Evolutionary conservation across 23 red algal species (phyloP), one percentile per base, ranked within the genome.

Genomic region (Agarophyton chilense): DNA sequence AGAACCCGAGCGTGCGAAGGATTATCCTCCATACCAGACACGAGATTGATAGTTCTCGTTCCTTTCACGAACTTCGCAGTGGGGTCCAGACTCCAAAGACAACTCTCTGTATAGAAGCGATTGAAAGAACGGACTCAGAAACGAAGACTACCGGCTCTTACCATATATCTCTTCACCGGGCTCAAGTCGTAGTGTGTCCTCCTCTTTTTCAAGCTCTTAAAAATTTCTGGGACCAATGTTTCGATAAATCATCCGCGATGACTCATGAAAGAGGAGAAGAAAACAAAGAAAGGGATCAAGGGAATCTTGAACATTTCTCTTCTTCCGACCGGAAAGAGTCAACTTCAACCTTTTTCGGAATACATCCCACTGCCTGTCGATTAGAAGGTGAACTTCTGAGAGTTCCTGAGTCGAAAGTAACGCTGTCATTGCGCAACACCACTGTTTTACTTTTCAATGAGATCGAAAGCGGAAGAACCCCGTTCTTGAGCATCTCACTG

Each of bases 171-270:
- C 29, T 84, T 40, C 35, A 52, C 5, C 10, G 43, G 17, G 55
- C 45, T 22, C 61, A 67, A 71, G 47, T 52, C 24, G 34, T 34
- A 25, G 57, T 14, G 4, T 60, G 57, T 44, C 35, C 46, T 34
- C 11, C 39, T 42, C 33, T 72, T 43, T 40, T 40, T 43, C 39
- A 22, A 44, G 65, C 36, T n/a, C 65, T 72, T 40, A 41, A 43
- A n/a, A n/a, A 72, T 2, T 72, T 72, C 65, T 41, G 65, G 65
- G 65, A 72, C 36, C 34, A 72, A n/a, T 72, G 65, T 72, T 40
- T 35, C 2, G 8, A 19, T 11, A 43, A 13, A 26, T 9, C 4
- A 0, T 29, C 56, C 29, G 21, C 1, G 56, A 25, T 26, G 29
- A 25, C 6, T 25, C 56, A 31, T 31, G 24, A 24, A 61, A 31